Evolutionary conservation across 257 asterid species (phyloP).

Genomic region (Solanum chiquidenum): DNA sequence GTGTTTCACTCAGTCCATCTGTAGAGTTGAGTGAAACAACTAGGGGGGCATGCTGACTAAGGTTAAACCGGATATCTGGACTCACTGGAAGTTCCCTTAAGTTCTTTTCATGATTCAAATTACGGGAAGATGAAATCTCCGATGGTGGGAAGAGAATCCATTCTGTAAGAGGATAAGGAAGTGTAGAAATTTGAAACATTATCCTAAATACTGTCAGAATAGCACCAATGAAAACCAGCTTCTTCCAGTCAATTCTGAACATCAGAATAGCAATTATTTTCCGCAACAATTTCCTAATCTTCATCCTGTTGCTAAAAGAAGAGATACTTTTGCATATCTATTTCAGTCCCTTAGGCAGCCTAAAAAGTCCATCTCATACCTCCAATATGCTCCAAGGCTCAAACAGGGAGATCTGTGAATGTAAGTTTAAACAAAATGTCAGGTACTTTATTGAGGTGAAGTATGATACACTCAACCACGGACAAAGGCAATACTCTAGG

Average conservation of each 20-base stretch:
- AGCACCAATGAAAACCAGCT: conserved; percentile 44
- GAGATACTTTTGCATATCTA: not conserved
- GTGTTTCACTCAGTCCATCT: conserved; percentile 11
- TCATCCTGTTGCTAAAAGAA: conserved; percentile 1
- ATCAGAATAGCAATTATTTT: conserved; percentile 30
- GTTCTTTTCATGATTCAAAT: conserved; percentile 12
- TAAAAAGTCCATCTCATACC: not conserved
- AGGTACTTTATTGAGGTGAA: not conserved
- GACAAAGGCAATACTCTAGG: not conserved
- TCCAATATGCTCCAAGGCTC: conserved; percentile 14
- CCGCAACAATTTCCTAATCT: conserved; percentile 28
- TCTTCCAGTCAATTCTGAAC: conserved; percentile 72
- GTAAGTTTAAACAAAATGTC: not conserved
- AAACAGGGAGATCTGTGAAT: not conserved
- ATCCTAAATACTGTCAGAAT: conserved; percentile 41
- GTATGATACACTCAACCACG: not conserved
- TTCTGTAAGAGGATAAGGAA: conserved; percentile 54
- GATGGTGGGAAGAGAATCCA: conserved; percentile 28
- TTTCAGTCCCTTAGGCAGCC: not conserved
- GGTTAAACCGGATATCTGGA: conserved; percentile 12
- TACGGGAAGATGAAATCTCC: conserved; percentile 13
- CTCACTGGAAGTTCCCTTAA: conserved; percentile 17
- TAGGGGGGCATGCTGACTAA: conserved; percentile 19
- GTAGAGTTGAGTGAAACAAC: conserved; percentile 29
- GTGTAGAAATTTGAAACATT: conserved; percentile 46